Evolutionary conservation across 2,329 filamentous ascomycete genomes (phyloP), one percentile per base, ranked within the genome.

Genomic region (Ascochyta clinopodiicola): DNA sequence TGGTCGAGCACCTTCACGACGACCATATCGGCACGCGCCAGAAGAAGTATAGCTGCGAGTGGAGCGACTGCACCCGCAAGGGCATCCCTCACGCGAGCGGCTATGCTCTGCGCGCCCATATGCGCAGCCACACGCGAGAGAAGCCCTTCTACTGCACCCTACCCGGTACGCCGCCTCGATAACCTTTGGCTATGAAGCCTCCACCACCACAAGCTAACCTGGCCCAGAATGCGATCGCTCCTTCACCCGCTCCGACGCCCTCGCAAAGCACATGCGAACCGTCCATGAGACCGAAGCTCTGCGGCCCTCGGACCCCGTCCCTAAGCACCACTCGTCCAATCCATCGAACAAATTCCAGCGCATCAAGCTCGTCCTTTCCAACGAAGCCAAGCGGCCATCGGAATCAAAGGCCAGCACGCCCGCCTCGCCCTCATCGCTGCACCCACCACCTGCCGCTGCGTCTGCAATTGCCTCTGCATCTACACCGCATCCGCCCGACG

Each of bases 1-100:
- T 83, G 39, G 81, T 83, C 46, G 72, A 77, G 55, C 81, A 83
- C 65, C 77, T 82, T 37, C 94, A 98, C 77, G 89, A 92, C 70
- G 91, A 94, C 55, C 95, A 99, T 77, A 96, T 98, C 69, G 92
- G 95, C 71, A 91, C 88, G 58, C 86, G 93, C 50, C 91, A 95
- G 79, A 96, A 96, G 79, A 96, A 95, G 76, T 98, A 98, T 75
- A 92, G 91, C n/a, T 99, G 95, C 78, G 94, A 98, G 78, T 99
- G 95, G 95, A 86, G 85, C 56, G 94, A 94, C 63, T 99, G 95
- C 75, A 84, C 83, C 48, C 81, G 93, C 59, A 98, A 96, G 79
- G 92, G 92, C 56, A 87, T 95, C 77, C 88, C 91, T 17, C 95
- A 99, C 77, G 94, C 94, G 1, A 96, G 92, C 69, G 95, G 92